Conservation (phyloP, 768 basidiomycete genomes). For the Xerocomellus intermedius region DNA sequence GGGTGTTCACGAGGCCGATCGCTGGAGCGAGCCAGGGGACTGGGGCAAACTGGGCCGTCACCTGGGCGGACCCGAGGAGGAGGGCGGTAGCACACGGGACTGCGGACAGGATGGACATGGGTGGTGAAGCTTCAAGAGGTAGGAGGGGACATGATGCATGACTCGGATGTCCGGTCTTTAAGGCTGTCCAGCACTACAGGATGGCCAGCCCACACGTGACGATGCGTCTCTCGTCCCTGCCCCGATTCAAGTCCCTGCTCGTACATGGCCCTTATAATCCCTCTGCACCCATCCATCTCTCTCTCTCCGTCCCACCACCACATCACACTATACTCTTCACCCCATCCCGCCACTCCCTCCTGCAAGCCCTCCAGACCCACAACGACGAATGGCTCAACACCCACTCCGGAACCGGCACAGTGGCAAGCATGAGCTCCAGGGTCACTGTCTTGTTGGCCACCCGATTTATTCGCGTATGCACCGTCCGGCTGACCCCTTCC, state of each 20-base stretch:
- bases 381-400: slow-evolving; percentile 47
- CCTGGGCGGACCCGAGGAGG: slow-evolving; percentile 35
- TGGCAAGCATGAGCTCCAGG: slow-evolving; percentile 38
- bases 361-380: slow-evolving; percentile 41
- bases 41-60: slow-evolving; percentile 46
- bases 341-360: slow-evolving; percentile 48
- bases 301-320: slow-evolving; percentile 44
- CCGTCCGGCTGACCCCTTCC: slow-evolving; percentile 9
- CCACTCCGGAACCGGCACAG: slow-evolving; percentile 39
- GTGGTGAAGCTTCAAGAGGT: background rate
- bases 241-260: slow-evolving; percentile 56
- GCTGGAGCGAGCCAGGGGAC: slow-evolving; percentile 47
- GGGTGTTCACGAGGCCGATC: slow-evolving; percentile 40
- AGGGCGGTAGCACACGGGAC: slow-evolving; percentile 10
- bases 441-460: slow-evolving; percentile 56
- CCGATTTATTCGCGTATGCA: background rate
- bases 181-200: slow-evolving; percentile 16
- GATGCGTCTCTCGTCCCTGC: slow-evolving; percentile 47
- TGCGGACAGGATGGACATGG: slow-evolving; percentile 17
- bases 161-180: slow-evolving; percentile 5
- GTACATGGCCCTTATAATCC: slow-evolving; percentile 62
- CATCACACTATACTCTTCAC: slow-evolving; percentile 48
- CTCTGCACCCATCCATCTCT: slow-evolving; percentile 69
- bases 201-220: slow-evolving; percentile 23
- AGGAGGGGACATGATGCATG: background rate